Conservation (phyloP, 768 basidiomycete genomes). For the Daedaleopsis sinensis region DNA sequence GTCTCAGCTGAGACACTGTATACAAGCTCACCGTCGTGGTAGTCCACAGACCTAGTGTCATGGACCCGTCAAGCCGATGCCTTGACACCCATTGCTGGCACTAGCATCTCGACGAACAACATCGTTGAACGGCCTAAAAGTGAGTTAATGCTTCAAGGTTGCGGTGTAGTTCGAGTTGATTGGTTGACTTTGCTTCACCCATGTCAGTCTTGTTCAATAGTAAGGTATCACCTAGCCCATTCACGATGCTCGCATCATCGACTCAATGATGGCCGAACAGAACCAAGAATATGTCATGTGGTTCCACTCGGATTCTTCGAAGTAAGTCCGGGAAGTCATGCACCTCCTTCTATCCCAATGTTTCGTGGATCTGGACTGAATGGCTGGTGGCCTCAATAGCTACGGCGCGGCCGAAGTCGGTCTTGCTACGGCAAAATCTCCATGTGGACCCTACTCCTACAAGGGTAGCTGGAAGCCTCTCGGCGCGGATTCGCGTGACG, state of each 20-base stretch:
- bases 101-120: slow-evolving; percentile 58
- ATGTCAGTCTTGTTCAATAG: slow-evolving; percentile 54
- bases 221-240: slow-evolving; percentile 36
- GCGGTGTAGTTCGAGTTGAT: neutral
- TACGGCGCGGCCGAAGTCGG: slow-evolving; percentile 69
- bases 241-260: neutral
- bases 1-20: no score
- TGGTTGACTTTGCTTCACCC: neutral
- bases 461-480: slow-evolving; percentile 57
- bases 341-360: neutral
- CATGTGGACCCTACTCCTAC: slow-evolving; percentile 64
- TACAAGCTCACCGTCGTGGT: neutral
- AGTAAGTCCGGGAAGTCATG: slow-evolving; percentile 38
- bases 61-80: slow-evolving; percentile 66
- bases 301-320: slow-evolving; percentile 67
- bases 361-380: neutral
- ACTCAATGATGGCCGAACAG: slow-evolving; percentile 29
- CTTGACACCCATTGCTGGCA: slow-evolving; percentile 52
- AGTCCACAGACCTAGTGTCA: slow-evolving; percentile 53
- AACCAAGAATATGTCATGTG: slow-evolving; percentile 70
- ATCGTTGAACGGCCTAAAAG: slow-evolving; percentile 69
- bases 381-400: slow-evolving; percentile 32
- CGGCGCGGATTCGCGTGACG: slow-evolving; percentile 61
- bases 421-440: slow-evolving; percentile 58
- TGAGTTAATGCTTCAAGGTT: slow-evolving; percentile 20